Percentiles rank a stretch among this genome's conserved stretches.
These are phyloP conservation scores for Blastobotrys persicus DNA, from an alignment of 1,139 yeast species.

Conservation along the genomic window DNA sequence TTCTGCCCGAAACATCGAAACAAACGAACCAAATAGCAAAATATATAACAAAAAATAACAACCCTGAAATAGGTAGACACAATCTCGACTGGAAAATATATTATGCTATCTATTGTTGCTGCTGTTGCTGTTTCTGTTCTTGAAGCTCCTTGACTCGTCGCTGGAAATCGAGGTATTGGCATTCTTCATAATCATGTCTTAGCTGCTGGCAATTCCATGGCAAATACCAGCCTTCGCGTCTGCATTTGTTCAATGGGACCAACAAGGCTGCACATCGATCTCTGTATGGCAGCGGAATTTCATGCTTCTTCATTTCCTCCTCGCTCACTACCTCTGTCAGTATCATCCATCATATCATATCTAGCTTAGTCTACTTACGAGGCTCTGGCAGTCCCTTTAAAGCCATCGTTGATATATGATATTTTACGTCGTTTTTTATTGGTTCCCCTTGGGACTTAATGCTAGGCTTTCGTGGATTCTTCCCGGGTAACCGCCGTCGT, in stretches of 20 bases:
- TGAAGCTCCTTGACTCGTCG: constrained; percentile 76
- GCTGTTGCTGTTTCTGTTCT: constrained; percentile 28
- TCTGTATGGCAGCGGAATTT: constrained; percentile 78
- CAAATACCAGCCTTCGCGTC: constrained; percentile 51
- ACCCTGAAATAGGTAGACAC: too few relatives aligned
- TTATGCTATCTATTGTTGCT: background rate
- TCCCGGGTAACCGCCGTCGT: background rate
- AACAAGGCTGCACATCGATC: constrained; percentile 82
- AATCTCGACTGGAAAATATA: background rate
- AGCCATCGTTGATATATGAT: constrained; percentile 33
- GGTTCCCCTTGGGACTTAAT: background rate
- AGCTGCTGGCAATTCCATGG: constrained; percentile 78
- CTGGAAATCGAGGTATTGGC: constrained; percentile 78
- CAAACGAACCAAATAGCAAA: too few relatives aligned
- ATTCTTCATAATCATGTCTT: constrained; percentile 82
- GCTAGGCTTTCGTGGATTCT: too few relatives aligned
- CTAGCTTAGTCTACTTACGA: constrained; percentile 21
- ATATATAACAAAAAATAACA: too few relatives aligned
- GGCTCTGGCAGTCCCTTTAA: constrained; percentile 23
- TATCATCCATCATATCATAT: background rate
- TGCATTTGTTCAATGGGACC: constrained; percentile 62
- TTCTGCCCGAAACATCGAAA: too few relatives aligned
- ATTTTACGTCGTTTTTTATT: constrained; percentile 4
- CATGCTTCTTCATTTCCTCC: constrained; percentile 79
- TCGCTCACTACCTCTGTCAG: constrained; percentile 54